phyloP scores from a whole-genome alignment of 345 rosid genomes.

The Hevea brasiliensis region DNA sequence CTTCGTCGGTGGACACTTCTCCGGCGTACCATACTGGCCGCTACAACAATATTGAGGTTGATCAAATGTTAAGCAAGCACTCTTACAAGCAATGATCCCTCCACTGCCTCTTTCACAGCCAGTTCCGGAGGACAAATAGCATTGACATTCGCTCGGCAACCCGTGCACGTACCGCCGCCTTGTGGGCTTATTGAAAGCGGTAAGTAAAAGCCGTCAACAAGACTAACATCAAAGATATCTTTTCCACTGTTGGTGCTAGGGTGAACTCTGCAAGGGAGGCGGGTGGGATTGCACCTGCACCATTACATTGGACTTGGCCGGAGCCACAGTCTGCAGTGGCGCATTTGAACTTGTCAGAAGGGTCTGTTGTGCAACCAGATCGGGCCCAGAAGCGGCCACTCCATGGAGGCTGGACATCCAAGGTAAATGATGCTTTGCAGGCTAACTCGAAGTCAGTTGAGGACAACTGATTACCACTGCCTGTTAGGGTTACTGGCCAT shows the following conservation, averaged over 20 bases:
- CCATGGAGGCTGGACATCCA: slow-evolving; percentile 34
- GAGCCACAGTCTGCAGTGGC: slow-evolving; percentile 53
- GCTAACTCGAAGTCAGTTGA: slow-evolving; percentile 54
- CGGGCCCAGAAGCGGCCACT: slow-evolving; percentile 56
- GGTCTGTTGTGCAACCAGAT: slow-evolving; percentile 36
- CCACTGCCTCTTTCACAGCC: slow-evolving; percentile 26
- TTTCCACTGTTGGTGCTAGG: slow-evolving; percentile 16
- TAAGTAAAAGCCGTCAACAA: slow-evolving; percentile 46
- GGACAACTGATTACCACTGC: slow-evolving; percentile 18
- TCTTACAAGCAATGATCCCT: slow-evolving; percentile 42
- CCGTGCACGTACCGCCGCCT: slow-evolving; percentile 15
- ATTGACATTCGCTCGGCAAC: slow-evolving; percentile 39
- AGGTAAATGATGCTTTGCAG: slow-evolving; percentile 27
- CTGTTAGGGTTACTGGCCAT: slow-evolving; percentile 46
- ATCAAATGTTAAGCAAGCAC: slow-evolving; percentile 39
- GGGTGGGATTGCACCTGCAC: slow-evolving; percentile 35
- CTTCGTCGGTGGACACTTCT: slow-evolving; percentile 38
- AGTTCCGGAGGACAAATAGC: slow-evolving; percentile 45
- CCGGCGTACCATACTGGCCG: slow-evolving; percentile 23
- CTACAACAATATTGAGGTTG: slow-evolving; percentile 48
- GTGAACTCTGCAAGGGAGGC: slow-evolving; percentile 46
- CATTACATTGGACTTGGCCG: slow-evolving; percentile 41
- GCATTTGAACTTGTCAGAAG: slow-evolving; percentile 37
- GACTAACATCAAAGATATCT: slow-evolving; percentile 50
- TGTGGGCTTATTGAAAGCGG: slow-evolving; percentile 39